phyloP scores from a whole-genome alignment of 306 rosid species.

The Prinsepia uniflora region DNA sequence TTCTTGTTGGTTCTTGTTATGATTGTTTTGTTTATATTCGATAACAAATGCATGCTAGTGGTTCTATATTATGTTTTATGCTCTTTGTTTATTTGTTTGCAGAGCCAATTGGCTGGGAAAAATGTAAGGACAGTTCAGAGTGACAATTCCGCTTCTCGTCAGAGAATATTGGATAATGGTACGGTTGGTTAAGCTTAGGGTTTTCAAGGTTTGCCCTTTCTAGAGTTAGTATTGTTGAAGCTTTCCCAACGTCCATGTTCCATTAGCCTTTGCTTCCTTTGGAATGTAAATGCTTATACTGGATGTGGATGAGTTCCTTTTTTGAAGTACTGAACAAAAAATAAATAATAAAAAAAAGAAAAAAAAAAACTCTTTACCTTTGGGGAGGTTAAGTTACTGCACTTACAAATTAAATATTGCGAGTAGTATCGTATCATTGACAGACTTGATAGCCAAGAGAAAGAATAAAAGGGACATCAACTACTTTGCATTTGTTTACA shows the following conservation, averaged over 20 bases:
- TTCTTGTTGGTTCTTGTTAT: not conserved
- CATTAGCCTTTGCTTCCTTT: not conserved
- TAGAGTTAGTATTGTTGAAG: not conserved
- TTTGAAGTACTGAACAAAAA: not conserved
- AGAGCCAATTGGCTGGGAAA: constrained; percentile 28
- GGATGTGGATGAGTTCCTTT: not conserved
- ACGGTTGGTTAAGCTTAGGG: not conserved
- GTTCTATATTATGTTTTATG: not conserved
- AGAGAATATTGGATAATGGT: constrained; percentile 25
- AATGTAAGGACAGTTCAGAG: constrained; percentile 21
- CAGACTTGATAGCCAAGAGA: not conserved
- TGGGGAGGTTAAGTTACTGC: not conserved
- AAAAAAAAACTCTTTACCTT: not conserved
- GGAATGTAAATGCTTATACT: not conserved
- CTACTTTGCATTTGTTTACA: not conserved
- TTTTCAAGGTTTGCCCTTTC: not conserved
- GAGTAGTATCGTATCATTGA: not conserved
- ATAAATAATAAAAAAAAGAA: too few species aligned
- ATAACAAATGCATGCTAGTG: not conserved
- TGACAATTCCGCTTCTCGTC: constrained; percentile 29
- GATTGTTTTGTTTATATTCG: not conserved
- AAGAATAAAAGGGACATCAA: not conserved
- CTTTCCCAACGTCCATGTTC: not conserved
- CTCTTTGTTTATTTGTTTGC: not conserved
- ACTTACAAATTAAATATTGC: not conserved